Evolutionary conservation across 352 stramenopile genomes (phyloP), one percentile per base, ranked within the genome.

Genomic region (Pelagophyceae sp.): DNA sequence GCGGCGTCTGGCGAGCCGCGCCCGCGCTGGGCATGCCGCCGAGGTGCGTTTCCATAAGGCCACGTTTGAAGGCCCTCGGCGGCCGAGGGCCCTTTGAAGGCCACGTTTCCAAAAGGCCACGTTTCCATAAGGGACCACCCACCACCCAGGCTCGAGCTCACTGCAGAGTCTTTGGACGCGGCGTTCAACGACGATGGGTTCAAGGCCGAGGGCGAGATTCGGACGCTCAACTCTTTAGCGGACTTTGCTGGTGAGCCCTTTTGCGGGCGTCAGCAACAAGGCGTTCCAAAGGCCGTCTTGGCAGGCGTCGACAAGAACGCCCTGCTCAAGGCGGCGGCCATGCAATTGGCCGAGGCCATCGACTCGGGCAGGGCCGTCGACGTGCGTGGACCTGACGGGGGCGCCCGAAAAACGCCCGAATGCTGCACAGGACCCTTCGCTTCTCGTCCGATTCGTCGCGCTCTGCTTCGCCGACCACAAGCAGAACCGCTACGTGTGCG

Each of bases 381-480:
- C 5, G 72, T 5, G 6, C 27, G n/a, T n/a, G n/a, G n/a, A n/a
- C n/a, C n/a, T n/a, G n/a, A n/a, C n/a, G n/a, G n/a, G n/a, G n/a
- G n/a, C n/a, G n/a, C n/a, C n/a, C n/a, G n/a, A n/a, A n/a, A n/a
- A n/a, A n/a, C n/a, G n/a, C n/a, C n/a, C n/a, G n/a, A n/a, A n/a
- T n/a, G n/a, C n/a, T n/a, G n/a, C n/a, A n/a, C n/a, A n/a, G 0
- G 80, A 84, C 1, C 79, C 89, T n/a, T 84, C 89, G 50, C 77
- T 63, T 6, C 82, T 96, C 23, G 92, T 93, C 76, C 78, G 83
- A 70, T 97, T 96, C 76, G 87, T 95, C 20, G 80, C 96, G 27
- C 72, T 96, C 72, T 92, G 88, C 3, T 97, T 95, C 80, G 92
- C 92, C 23, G 93, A 97, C 76, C 80, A 97, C 32, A 97, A 97